phyloP scores from a whole-genome alignment of 2,329 filamentous ascomycete species.

The Nothophoma quercina region DNA sequence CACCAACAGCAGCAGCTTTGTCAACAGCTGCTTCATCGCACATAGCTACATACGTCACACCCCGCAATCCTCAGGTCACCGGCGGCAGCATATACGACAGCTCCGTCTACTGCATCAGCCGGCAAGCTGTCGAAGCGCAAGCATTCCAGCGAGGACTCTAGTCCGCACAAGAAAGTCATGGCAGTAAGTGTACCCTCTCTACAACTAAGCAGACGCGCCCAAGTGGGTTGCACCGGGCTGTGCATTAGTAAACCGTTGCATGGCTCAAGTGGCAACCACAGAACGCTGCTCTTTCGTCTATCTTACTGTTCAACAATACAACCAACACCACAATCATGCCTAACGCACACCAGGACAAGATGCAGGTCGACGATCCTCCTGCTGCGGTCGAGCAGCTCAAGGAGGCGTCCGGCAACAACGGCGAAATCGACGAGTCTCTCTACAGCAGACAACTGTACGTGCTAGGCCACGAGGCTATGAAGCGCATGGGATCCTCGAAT shows the following conservation, averaged over 20 bases:
- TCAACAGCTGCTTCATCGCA: slow-evolving; percentile 4
- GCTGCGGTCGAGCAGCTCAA: slow-evolving; percentile 68
- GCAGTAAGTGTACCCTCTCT: slow-evolving; percentile 40
- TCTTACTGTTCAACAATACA: not conserved
- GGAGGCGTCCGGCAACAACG: slow-evolving; percentile 53
- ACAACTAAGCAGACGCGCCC: slow-evolving; percentile 8
- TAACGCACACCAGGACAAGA: slow-evolving; percentile 58
- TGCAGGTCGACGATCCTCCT: slow-evolving; percentile 68
- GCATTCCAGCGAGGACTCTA: slow-evolving; percentile 47
- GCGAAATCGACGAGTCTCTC: slow-evolving; percentile 72
- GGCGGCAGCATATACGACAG: slow-evolving; percentile 30
- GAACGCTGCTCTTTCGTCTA: not conserved
- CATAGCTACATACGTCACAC: slow-evolving; percentile 16
- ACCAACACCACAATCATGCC: slow-evolving; percentile 7
- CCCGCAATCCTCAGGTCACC: slow-evolving; percentile 23
- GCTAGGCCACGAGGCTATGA: slow-evolving; percentile 87
- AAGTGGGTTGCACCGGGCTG: slow-evolving; percentile 26
- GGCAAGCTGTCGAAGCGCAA: slow-evolving; percentile 56
- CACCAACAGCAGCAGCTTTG: not conserved
- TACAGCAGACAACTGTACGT: slow-evolving; percentile 75
- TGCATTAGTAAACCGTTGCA: slow-evolving; percentile 37
- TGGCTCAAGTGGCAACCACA: slow-evolving; percentile 17
- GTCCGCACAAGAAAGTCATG: slow-evolving; percentile 52
- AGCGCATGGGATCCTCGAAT: slow-evolving; percentile 97
- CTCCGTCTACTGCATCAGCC: slow-evolving; percentile 35